Evolutionary conservation across 2,329 filamentous ascomycete species (phyloP).

Genomic region (Neonectria sp.): DNA sequence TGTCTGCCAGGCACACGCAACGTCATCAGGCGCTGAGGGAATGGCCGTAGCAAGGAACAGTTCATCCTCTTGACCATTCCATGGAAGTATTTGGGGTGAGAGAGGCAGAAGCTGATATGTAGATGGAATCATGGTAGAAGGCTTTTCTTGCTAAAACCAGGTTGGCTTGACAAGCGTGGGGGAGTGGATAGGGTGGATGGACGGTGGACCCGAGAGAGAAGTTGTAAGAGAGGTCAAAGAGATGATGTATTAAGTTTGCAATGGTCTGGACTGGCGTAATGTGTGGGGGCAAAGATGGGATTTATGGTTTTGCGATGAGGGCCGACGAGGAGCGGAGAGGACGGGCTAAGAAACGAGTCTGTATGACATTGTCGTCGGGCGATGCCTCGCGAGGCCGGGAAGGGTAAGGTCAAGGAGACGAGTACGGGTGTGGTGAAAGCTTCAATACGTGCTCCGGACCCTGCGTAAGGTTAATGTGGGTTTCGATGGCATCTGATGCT

Average conservation of each 20-base stretch:
- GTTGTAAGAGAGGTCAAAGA: conserved; percentile 31
- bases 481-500: conserved; percentile 45
- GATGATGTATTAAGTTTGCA: conserved; percentile 36
- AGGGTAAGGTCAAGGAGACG: conserved; percentile 43
- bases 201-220: conserved; percentile 10
- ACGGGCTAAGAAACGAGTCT: conserved; percentile 28
- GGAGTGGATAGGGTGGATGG: conserved; percentile 7
- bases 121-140: conserved; percentile 32
- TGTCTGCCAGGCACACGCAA: neutral
- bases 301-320: conserved; percentile 53
- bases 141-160: conserved; percentile 10
- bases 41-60: neutral
- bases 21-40: conserved; percentile 3
- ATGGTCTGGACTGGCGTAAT: conserved; percentile 25
- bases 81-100: neutral
- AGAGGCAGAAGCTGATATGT: conserved; percentile 15
- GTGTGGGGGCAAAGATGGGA: conserved; percentile 49
- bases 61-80: conserved; percentile 9
- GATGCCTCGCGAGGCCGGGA: conserved; percentile 38
- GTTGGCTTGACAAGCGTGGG: conserved; percentile 11
- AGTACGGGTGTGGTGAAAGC: conserved; percentile 36
- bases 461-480: conserved; percentile 41
- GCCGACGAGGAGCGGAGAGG: conserved; percentile 1
- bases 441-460: conserved; percentile 35
- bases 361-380: conserved; percentile 33